Evolutionary conservation across 495 filamentous ascomycete genomes (phyloP).

Genomic region (Aspergillus homomorphus): DNA sequence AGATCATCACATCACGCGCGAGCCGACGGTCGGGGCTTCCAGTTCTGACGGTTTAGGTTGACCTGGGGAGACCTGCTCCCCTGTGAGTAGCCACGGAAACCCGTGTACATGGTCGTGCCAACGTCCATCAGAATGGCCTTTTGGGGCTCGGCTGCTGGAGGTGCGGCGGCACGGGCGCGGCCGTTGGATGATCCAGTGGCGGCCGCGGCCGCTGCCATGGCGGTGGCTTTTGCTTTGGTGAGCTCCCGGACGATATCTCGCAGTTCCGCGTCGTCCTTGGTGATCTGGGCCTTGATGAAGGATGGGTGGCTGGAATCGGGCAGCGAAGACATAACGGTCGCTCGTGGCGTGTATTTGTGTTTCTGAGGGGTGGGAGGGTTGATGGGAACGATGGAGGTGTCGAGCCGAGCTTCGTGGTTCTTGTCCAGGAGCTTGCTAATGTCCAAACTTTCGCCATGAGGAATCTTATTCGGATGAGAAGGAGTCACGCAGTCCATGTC

Average conservation of each 20-base stretch:
- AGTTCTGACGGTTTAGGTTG: slow-evolving; percentile 29
- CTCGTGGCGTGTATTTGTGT: slow-evolving; percentile 65
- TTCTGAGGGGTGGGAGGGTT: slow-evolving; percentile 50
- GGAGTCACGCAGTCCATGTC: slow-evolving; percentile 97
- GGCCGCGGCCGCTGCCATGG: slow-evolving; percentile 18
- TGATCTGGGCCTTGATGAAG: slow-evolving; percentile 83
- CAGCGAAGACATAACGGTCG: slow-evolving; percentile 75
- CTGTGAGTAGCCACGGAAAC: slow-evolving; percentile 29
- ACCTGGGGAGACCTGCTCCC: slow-evolving; percentile 31
- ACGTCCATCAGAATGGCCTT: slow-evolving; percentile 48
- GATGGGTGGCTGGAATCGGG: slow-evolving; percentile 49
- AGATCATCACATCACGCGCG: slow-evolving; percentile 25
- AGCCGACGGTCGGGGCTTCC: slow-evolving; percentile 37
- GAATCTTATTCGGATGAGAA: slow-evolving; percentile 73
- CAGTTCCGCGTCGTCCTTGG: slow-evolving; percentile 69
- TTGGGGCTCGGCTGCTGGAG: slow-evolving; percentile 38
- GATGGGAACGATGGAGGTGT: slow-evolving; percentile 56
- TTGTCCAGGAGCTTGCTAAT: slow-evolving; percentile 72
- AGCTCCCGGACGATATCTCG: slow-evolving; percentile 65
- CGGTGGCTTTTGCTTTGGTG: slow-evolving; percentile 21
- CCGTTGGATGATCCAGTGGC: slow-evolving; percentile 9
- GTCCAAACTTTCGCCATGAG: slow-evolving; percentile 80
- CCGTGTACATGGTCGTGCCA: slow-evolving; percentile 36
- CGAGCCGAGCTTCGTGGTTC: slow-evolving; percentile 59
- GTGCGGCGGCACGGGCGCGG: slow-evolving; percentile 22